Evolutionary conservation across 345 rosid species (phyloP), one percentile per base, ranked within the genome.

Genomic region (Microcos paniculata): DNA sequence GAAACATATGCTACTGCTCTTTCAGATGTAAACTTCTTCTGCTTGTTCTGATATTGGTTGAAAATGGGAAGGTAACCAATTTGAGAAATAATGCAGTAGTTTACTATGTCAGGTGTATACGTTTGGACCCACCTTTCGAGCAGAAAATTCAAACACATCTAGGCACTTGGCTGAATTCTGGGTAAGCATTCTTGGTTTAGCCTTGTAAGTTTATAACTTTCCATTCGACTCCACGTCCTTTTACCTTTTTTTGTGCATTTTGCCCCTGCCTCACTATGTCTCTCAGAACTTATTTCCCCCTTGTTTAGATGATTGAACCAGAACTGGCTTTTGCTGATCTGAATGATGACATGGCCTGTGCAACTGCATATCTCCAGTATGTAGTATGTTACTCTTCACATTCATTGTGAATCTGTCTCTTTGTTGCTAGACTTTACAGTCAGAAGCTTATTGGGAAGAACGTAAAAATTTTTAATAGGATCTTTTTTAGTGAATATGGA

Each of bases 291-390:
- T 72, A 61, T 75, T 58, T 71, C 75, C 72, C 51, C 63, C 71
- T 72, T 52, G 9, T 64, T 42, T 78, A 66, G 99, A 96, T 96
- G 97, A 96, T 96, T 88, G 99, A 96, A 82, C 99, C 99, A 35
- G 99, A 96, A 80, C 95, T 96, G 71, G 99, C 99, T 82, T 93
- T 92, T 88, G 98, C 99, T 69, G 94, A 96, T 85, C 90, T 96
- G 77, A 78, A 90, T 76, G 99, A 93, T 82, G 98, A 93, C 90
- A 93, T 93, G 99, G 96, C 98, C 43, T 96, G 99, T 82, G 98
- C 99, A 77, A 82, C 98, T 57, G 98, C 99, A 85, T 96, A 93
- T 92, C 99, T 96, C 96, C 99, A 96, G 97, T 93, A 96, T 72
- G 98, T 91, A 87, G 99, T 96, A 96, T 83, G 99, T 93, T 90